Evolutionary conservation across 2,329 filamentous ascomycete species (phyloP).

Genomic region (Epichloe baconii): DNA sequence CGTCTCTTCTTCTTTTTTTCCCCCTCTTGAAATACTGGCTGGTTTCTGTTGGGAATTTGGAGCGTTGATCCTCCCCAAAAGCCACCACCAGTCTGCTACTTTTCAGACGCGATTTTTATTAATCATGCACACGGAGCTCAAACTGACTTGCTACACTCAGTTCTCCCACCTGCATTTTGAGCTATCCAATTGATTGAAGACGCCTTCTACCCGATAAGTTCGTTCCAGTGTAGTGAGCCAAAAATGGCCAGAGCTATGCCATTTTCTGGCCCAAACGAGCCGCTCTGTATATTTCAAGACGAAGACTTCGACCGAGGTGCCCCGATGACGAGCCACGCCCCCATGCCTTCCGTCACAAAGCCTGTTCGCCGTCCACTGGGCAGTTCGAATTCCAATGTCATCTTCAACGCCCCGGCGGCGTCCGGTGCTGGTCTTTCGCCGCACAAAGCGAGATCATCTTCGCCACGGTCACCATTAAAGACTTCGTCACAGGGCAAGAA

Average conservation of each 20-base stretch:
- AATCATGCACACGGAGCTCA: not conserved
- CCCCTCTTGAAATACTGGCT: not conserved
- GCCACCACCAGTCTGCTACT: not conserved
- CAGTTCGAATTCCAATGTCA: constrained; percentile 45
- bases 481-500: constrained; percentile 38
- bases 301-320: constrained; percentile 31
- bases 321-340: constrained; percentile 41
- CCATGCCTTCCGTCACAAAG: constrained; percentile 39
- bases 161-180: too few relatives aligned
- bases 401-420: constrained; percentile 49
- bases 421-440: constrained; percentile 50
- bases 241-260: constrained; percentile 40
- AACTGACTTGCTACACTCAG: not conserved
- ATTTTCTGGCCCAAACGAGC: constrained; percentile 31
- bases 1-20: not conserved
- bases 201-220: constrained; percentile 1
- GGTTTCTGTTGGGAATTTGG: not conserved
- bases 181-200: not conserved
- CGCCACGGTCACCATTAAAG: constrained; percentile 46
- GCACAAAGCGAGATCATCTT: constrained; percentile 50
- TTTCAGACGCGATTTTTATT: not conserved
- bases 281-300: constrained; percentile 40
- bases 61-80: not conserved
- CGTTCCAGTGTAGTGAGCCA: constrained; percentile 21
- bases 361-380: constrained; percentile 34